These are phyloP conservation scores for Clarireedia homoeocarpa DNA, from an alignment of 2,329 filamentous ascomycete genomes.

Conservation along the genomic window DNA sequence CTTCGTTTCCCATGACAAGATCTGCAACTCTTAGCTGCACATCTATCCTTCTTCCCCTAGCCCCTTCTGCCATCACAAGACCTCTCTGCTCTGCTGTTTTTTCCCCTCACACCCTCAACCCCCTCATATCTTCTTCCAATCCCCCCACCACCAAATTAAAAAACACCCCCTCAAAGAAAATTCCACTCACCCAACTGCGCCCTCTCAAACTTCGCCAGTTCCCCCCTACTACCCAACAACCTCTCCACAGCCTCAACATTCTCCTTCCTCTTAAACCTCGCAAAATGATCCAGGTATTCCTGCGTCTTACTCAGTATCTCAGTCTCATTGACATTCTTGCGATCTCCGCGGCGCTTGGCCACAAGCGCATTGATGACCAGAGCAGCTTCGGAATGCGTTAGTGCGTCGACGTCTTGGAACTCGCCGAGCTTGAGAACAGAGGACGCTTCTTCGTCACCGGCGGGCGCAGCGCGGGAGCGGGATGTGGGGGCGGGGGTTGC, in stretches of 20 bases:
- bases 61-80: no score
- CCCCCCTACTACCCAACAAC: slow-evolving; percentile 68
- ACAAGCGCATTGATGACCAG: slow-evolving; percentile 88
- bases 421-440: slow-evolving; percentile 80
- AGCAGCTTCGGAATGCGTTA: slow-evolving; percentile 87
- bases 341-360: slow-evolving; percentile 68
- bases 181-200: slow-evolving; percentile 69
- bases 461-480: slow-evolving; percentile 58
- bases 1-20: neutral
- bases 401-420: slow-evolving; percentile 83
- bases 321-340: slow-evolving; percentile 76
- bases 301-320: slow-evolving; percentile 82
- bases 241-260: slow-evolving; percentile 92
- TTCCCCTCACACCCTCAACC: neutral
- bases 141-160: neutral
- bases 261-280: slow-evolving; percentile 90
- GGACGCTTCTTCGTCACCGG: slow-evolving; percentile 83
- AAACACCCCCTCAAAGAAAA: neutral
- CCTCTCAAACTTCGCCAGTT: slow-evolving; percentile 86
- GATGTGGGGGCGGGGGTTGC: slow-evolving; percentile 36
- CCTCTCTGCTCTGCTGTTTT: neutral
- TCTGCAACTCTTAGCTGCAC: no score
- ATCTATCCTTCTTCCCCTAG: no score
- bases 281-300: slow-evolving; percentile 90
- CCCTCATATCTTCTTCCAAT: neutral